A percentile compares a stretch with the other conserved stretches of the same genome.
Conservation (phyloP, 1,284 basidiomycete genomes). For the Meripilus lineatus region DNA sequence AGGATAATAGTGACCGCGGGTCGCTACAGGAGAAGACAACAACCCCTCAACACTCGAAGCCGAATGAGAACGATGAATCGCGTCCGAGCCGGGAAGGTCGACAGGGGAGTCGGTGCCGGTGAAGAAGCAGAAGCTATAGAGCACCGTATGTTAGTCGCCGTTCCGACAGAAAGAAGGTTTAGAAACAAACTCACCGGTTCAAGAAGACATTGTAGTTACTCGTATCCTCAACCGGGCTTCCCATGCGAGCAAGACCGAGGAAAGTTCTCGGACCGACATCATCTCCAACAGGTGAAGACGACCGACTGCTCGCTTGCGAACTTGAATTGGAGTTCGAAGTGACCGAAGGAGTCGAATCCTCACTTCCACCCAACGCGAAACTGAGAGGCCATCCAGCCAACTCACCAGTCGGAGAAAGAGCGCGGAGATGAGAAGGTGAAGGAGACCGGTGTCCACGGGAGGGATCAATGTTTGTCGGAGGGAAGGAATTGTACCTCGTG, state of each 20-base stretch:
- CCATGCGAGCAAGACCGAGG: slow-evolving; percentile 6
- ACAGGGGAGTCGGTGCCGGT: slow-evolving; percentile 44
- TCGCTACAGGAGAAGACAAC: slow-evolving; percentile 25
- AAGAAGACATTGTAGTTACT: slow-evolving; percentile 55
- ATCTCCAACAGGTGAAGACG: slow-evolving; percentile 28
- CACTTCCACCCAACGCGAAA: slow-evolving; percentile 36
- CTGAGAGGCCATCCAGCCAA: slow-evolving; percentile 1
- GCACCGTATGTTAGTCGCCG: slow-evolving; percentile 5
- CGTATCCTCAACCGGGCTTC: slow-evolving; percentile 16
- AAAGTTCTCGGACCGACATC: too few species aligned
- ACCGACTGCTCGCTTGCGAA: slow-evolving; percentile 26
- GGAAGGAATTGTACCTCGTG: slow-evolving; percentile 18
- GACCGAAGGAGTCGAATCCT: slow-evolving; percentile 53
- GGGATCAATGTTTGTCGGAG: slow-evolving; percentile 9
- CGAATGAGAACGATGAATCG: slow-evolving; percentile 47
- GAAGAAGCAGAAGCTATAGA: slow-evolving; percentile 71
- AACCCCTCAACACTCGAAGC: slow-evolving; percentile 51
- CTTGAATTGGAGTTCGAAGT: slow-evolving; percentile 30
- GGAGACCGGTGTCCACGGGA: neutral
- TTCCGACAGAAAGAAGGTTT: neutral
- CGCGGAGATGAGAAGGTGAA: neutral
- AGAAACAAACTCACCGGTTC: slow-evolving; percentile 49
- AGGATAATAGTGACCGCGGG: slow-evolving; percentile 14
- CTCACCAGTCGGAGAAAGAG: slow-evolving; percentile 1
- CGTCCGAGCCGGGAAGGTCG: slow-evolving; percentile 27